Conservation (phyloP, 2,329 filamentous ascomycete species). For the Fusarium proliferatum region DNA sequence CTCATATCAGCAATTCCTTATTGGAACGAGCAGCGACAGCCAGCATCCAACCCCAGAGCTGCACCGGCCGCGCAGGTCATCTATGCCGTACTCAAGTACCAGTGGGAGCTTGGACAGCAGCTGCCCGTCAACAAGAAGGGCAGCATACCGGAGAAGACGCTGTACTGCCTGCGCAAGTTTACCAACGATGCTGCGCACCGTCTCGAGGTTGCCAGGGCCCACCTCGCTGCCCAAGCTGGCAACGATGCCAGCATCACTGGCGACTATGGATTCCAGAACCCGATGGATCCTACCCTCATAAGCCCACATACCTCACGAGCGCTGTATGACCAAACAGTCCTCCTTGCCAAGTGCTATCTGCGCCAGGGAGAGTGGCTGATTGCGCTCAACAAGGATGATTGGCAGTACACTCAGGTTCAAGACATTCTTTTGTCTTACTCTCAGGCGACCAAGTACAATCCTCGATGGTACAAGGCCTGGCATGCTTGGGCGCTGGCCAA, state of each 20-base stretch:
- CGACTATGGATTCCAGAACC: slow-evolving; percentile 64
- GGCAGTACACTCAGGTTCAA: slow-evolving; percentile 85
- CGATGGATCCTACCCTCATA: slow-evolving; percentile 57
- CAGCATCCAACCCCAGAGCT: slow-evolving; percentile 51
- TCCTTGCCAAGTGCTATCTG: slow-evolving; percentile 95
- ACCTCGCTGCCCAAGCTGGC: slow-evolving; percentile 59
- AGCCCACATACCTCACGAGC: slow-evolving; percentile 63
- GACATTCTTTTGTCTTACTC: slow-evolving; percentile 93
- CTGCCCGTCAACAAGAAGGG: slow-evolving; percentile 52
- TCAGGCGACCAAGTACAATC: slow-evolving; percentile 92
- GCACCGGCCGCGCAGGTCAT: slow-evolving; percentile 80
- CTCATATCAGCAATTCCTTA: slow-evolving; percentile 71
- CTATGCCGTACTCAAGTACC: slow-evolving; percentile 97
- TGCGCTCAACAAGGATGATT: slow-evolving; percentile 84
- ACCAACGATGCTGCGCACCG: slow-evolving; percentile 68
- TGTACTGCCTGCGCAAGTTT: slow-evolving; percentile 70
- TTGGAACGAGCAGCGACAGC: slow-evolving; percentile 56
- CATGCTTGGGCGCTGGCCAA: slow-evolving; percentile 98
- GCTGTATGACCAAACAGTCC: slow-evolving; percentile 70
- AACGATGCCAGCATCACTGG: slow-evolving; percentile 58
- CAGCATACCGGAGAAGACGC: slow-evolving; percentile 63
- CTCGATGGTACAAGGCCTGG: slow-evolving; percentile 98
- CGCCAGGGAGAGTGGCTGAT: slow-evolving; percentile 98
- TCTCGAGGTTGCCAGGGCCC: slow-evolving; percentile 64
- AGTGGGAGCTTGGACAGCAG: slow-evolving; percentile 87